phyloP scores from a whole-genome alignment of 768 basidiomycete species.

The Collybia sp. region DNA sequence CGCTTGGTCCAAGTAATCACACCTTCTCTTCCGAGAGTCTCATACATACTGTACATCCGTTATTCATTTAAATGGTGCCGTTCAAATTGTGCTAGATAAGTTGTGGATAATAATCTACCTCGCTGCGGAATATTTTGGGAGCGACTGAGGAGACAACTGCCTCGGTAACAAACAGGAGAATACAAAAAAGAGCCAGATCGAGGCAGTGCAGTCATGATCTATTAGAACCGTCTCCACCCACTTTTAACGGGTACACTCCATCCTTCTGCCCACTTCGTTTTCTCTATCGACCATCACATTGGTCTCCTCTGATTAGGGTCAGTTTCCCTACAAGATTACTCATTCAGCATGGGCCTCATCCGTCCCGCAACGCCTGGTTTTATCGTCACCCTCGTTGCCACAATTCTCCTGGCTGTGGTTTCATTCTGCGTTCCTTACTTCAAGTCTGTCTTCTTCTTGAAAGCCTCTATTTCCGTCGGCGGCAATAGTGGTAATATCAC shows the following conservation, averaged over 20 bases:
- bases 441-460: slow-evolving; percentile 87
- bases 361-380: slow-evolving; percentile 91
- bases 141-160: too few species aligned
- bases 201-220: not conserved
- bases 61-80: too few species aligned
- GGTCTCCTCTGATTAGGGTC: not conserved
- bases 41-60: too few species aligned
- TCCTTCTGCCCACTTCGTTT: not conserved
- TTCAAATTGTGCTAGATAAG: too few species aligned
- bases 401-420: slow-evolving; percentile 76
- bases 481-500: slow-evolving; percentile 59
- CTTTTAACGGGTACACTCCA: not conserved
- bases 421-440: slow-evolving; percentile 88
- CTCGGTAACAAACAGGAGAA: too few species aligned
- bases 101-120: too few species aligned
- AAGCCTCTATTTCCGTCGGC: slow-evolving; percentile 52
- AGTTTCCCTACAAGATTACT: slow-evolving; percentile 5
- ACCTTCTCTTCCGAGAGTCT: too few species aligned
- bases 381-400: slow-evolving; percentile 74
- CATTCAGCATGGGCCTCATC: slow-evolving; percentile 49
- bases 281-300: not conserved
- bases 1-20: too few species aligned
- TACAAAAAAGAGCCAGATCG: not conserved
- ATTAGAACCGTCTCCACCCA: too few species aligned
- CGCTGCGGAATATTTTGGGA: too few species aligned